These are phyloP conservation scores for Trypanosoma melophagium DNA, from an alignment of 208 protist species.

Conservation along the genomic window DNA sequence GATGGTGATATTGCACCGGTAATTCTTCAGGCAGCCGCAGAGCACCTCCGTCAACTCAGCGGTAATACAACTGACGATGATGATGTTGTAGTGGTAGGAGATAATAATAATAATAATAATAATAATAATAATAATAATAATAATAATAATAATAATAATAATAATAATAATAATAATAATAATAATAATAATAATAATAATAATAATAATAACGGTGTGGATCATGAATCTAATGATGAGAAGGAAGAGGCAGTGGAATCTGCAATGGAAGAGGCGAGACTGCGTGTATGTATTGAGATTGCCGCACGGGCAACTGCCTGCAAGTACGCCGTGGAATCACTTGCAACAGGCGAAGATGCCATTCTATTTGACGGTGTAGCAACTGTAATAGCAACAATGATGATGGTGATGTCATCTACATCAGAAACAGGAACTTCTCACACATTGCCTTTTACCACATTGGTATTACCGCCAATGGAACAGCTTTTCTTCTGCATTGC, in stretches of 20 bases:
- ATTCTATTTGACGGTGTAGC: conserved; percentile 44
- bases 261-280: conserved; percentile 50
- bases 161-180: conserved; percentile 6
- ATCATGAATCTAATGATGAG: conserved; percentile 10
- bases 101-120: no score
- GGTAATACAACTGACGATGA: no score
- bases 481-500: conserved; percentile 68
- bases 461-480: conserved; percentile 51
- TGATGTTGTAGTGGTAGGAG: no score
- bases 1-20: neutral
- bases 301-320: conserved; percentile 51
- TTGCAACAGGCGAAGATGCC: conserved; percentile 52
- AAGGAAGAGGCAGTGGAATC: conserved; percentile 35
- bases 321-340: conserved; percentile 38
- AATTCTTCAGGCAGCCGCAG: neutral
- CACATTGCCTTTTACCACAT: conserved; percentile 28
- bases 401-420: neutral
- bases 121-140: no score
- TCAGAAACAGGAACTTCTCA: conserved; percentile 2
- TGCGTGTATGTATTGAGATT: conserved; percentile 65
- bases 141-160: no score
- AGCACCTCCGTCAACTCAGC: no score
- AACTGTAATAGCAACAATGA: conserved; percentile 12
- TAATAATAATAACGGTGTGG: conserved; percentile 10
- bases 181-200: conserved; percentile 7